Evolutionary conservation across 2,329 filamentous ascomycete genomes (phyloP).

Genomic region (Fusarium sp.): DNA sequence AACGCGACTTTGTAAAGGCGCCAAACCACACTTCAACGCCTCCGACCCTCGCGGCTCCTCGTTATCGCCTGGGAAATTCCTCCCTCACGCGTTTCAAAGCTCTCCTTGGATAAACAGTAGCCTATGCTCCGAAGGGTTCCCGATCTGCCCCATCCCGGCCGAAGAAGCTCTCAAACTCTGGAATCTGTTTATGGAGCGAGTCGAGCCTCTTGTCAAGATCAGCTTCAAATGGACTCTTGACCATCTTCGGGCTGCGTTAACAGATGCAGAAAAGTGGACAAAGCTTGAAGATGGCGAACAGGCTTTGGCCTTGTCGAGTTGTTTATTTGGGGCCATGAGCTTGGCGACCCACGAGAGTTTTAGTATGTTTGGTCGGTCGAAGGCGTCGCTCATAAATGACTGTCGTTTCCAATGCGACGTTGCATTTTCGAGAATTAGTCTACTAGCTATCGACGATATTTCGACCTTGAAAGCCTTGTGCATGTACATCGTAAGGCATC

Average conservation of each 20-base stretch:
- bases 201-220: conserved; percentile 27
- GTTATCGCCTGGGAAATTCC: conserved; percentile 12
- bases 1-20: conserved; percentile 11
- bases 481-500: conserved; percentile 1
- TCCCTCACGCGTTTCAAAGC: conserved; percentile 22
- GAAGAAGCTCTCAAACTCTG: conserved; percentile 6
- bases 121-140: not conserved
- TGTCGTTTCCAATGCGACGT: conserved; percentile 17
- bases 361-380: not conserved
- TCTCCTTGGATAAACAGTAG: conserved; percentile 13
- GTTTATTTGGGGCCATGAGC: conserved; percentile 16
- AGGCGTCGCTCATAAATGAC: not conserved
- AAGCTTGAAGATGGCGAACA: not conserved
- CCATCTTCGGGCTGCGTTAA: not conserved
- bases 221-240: conserved; percentile 26
- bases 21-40: not conserved
- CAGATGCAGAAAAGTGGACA: conserved; percentile 9
- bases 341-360: conserved; percentile 6
- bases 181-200: conserved; percentile 20
- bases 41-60: conserved; percentile 16
- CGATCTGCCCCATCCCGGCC: not conserved
- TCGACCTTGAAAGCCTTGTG: conserved; percentile 18
- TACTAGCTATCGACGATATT: conserved; percentile 8
- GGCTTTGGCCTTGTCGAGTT: conserved; percentile 5
- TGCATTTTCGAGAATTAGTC: conserved; percentile 14